Percentiles rank a stretch among this genome's conserved stretches.
Conservation (phyloP, 108 stramenopile species). For the Skeletonema grethae region DNA sequence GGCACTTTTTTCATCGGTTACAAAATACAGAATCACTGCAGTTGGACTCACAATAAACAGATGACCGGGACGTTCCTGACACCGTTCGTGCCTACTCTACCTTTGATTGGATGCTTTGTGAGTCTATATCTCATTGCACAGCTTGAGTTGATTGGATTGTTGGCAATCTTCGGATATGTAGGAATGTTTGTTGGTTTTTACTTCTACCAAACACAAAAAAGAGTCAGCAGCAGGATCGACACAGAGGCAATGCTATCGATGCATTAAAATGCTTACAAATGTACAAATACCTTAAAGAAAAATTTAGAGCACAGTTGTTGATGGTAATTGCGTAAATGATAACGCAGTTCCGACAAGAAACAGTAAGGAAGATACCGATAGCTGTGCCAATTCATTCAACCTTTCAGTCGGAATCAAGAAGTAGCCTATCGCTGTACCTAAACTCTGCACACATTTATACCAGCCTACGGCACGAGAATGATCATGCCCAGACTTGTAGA, state of each 20-base stretch:
- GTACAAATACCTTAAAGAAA: neutral
- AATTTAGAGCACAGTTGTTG: neutral
- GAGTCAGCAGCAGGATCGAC: conserved; percentile 1
- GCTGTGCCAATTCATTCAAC: conserved; percentile 32
- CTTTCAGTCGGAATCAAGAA: conserved; percentile 40
- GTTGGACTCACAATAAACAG: conserved; percentile 11
- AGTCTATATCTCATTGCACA: conserved; percentile 90
- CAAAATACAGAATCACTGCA: conserved; percentile 24
- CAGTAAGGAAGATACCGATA: conserved; percentile 26
- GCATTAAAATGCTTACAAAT: conserved; percentile 6
- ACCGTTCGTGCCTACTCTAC: conserved; percentile 72
- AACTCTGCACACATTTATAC: conserved; percentile 36
- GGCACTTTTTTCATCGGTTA: conserved; percentile 13
- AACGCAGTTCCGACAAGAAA: conserved; percentile 41
- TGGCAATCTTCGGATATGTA: conserved; percentile 64
- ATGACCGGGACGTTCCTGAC: conserved; percentile 51
- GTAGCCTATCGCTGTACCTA: conserved; percentile 34
- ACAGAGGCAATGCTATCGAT: conserved; percentile 18
- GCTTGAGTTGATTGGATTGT: conserved; percentile 59
- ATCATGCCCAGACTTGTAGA: conserved; percentile 37
- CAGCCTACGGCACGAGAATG: conserved; percentile 50
- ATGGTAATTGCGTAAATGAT: conserved; percentile 36
- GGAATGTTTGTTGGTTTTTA: conserved; percentile 51
- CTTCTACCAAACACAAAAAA: conserved; percentile 26
- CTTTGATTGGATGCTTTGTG: conserved; percentile 74